Evolutionary conservation across 108 stramenopile genomes (phyloP).

Genomic region (Fragilaria radians): DNA sequence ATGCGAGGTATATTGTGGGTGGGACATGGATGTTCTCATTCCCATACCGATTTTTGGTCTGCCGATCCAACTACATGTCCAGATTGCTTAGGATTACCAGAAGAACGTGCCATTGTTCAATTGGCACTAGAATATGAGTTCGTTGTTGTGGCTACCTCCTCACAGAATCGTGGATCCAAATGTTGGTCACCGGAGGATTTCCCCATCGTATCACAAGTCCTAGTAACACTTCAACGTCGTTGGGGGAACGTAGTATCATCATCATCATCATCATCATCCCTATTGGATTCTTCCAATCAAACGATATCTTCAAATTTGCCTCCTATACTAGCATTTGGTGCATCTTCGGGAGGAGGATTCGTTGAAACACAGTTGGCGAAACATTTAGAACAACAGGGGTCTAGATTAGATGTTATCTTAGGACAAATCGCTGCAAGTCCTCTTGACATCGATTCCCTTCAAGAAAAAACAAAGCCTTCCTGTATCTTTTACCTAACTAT

Average conservation of each 20-base stretch:
- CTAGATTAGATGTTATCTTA: slow-evolving; percentile 9
- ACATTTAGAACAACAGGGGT: background rate
- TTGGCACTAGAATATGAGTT: slow-evolving; percentile 20
- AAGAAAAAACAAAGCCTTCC: too few species aligned
- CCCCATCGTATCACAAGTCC: slow-evolving; percentile 11
- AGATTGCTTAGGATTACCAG: slow-evolving; percentile 27
- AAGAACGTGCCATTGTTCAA: slow-evolving; percentile 28
- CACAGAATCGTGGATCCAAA: slow-evolving; percentile 11
- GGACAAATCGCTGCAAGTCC: slow-evolving; percentile 21
- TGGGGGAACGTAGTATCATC: background rate
- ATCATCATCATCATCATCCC: too few species aligned
- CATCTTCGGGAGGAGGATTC: slow-evolving; percentile 29
- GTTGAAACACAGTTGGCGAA: slow-evolving; percentile 9
- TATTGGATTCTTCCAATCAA: too few species aligned
- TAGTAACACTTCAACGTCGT: slow-evolving; percentile 11
- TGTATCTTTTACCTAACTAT: slow-evolving; percentile 20
- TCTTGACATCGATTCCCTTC: too few species aligned
- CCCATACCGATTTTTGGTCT: slow-evolving; percentile 18
- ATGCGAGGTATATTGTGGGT: slow-evolving; percentile 26
- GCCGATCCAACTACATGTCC: slow-evolving; percentile 8
- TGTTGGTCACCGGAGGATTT: slow-evolving; percentile 19
- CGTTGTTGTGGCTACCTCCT: slow-evolving; percentile 14
- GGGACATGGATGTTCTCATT: slow-evolving; percentile 30
- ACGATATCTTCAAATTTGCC: too few species aligned
- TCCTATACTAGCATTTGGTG: slow-evolving; percentile 27